Conservation (phyloP, 2,329 filamentous ascomycete species). For the Aspergillus terreus region DNA sequence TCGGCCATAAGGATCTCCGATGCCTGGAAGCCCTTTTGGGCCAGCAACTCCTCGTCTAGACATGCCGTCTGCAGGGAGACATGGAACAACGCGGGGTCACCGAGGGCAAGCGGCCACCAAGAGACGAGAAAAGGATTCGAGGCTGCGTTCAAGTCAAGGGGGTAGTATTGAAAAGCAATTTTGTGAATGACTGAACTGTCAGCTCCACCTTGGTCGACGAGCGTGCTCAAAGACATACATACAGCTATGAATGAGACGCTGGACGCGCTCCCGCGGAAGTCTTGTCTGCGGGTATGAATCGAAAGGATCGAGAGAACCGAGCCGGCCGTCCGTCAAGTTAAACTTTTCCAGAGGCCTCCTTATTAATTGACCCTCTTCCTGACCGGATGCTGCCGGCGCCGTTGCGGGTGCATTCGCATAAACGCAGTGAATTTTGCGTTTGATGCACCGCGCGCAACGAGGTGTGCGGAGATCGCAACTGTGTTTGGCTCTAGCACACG, state of each 20-base stretch:
- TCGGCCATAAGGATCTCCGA: constrained; percentile 58
- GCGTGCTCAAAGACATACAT: constrained; percentile 20
- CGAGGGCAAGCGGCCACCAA: constrained; percentile 58
- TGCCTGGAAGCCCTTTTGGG: constrained; percentile 50
- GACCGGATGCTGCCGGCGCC: constrained; percentile 15
- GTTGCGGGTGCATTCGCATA: constrained; percentile 55
- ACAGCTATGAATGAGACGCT: constrained; percentile 57
- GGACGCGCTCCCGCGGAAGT: constrained; percentile 49
- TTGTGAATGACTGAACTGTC: constrained; percentile 48
- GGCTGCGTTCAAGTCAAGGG: constrained; percentile 49
- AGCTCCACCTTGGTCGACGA: constrained; percentile 11
- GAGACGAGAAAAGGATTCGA: constrained; percentile 58
- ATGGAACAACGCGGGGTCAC: constrained; percentile 56
- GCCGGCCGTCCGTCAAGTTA: constrained; percentile 23
- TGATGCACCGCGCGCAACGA: constrained; percentile 53
- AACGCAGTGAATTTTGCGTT: constrained; percentile 45
- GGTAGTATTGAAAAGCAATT: constrained; percentile 60
- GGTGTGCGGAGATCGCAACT: constrained; percentile 55
- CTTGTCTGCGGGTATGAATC: constrained; percentile 55
- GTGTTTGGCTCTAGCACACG: constrained; percentile 55
- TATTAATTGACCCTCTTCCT: constrained; percentile 5
- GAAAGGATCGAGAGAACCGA: constrained; percentile 51
- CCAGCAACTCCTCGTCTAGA: constrained; percentile 52
- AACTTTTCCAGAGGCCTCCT: constrained; percentile 1
- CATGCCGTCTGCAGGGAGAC: constrained; percentile 58